These are phyloP conservation scores for Phytophthora hibernalis DNA, from an alignment of 352 stramenopile species.

Conservation along the genomic window DNA sequence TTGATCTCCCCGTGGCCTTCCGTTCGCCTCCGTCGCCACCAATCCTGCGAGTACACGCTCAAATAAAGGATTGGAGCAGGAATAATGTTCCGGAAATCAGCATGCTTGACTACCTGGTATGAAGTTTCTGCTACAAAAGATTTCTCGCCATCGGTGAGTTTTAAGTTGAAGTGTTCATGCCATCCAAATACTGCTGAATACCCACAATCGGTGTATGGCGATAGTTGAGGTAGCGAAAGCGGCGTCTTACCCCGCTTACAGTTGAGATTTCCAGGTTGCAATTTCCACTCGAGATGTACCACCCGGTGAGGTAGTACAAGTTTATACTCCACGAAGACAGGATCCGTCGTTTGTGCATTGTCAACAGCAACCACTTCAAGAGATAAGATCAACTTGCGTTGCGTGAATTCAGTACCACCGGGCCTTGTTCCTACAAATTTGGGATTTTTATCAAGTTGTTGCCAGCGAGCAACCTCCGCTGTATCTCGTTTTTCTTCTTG, in stretches of 20 bases:
- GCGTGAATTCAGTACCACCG: not conserved
- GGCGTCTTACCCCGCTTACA: constrained; percentile 21
- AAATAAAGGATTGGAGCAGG: constrained; percentile 30
- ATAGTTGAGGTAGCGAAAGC: constrained; percentile 28
- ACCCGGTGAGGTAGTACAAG: constrained; percentile 17
- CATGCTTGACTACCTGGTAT: not conserved
- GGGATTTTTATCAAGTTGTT: constrained; percentile 22
- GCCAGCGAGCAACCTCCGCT: constrained; percentile 38
- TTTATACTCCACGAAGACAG: constrained; percentile 40
- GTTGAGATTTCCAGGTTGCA: constrained; percentile 16
- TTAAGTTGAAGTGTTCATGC: constrained; percentile 35
- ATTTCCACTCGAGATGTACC: constrained; percentile 28
- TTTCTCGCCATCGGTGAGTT: constrained; percentile 17
- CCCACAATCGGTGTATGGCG: constrained; percentile 7
- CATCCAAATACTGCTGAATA: constrained; percentile 28
- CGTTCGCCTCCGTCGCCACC: constrained; percentile 48
- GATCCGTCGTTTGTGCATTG: constrained; percentile 32
- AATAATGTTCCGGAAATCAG: constrained; percentile 2
- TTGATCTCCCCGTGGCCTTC: constrained; percentile 50
- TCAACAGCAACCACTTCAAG: constrained; percentile 41
- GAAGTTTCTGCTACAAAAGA: not conserved
- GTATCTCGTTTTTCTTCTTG: constrained; percentile 51
- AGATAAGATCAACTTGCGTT: constrained; percentile 28
- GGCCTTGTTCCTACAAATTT: constrained; percentile 3
- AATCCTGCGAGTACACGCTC: constrained; percentile 57